phyloP scores from a whole-genome alignment of 2,329 filamentous ascomycete species.

The Magnaporthiopsis rhizophila region DNA sequence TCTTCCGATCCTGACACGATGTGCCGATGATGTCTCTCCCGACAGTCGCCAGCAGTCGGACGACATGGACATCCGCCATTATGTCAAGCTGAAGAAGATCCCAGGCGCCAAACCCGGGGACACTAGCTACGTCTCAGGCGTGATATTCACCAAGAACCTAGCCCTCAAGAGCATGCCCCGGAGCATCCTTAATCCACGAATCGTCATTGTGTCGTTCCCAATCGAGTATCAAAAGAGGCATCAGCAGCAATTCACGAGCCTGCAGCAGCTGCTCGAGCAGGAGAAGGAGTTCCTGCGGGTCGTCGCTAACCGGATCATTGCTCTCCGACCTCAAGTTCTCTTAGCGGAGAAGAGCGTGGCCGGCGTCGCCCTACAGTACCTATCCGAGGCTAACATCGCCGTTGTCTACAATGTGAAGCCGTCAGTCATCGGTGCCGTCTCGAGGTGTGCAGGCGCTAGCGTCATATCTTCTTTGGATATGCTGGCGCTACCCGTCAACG shows the following conservation, averaged over 20 bases:
- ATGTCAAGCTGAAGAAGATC: conserved; percentile 95
- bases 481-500: conserved; percentile 66
- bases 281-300: conserved; percentile 90
- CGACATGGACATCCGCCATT: conserved; percentile 96
- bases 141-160: conserved; percentile 96
- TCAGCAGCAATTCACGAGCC: conserved; percentile 92
- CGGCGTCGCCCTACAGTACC: conserved; percentile 78
- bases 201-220: conserved; percentile 88
- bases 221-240: conserved; percentile 86
- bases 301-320: conserved; percentile 83
- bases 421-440: conserved; percentile 90
- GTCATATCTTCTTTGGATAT: conserved; percentile 95
- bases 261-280: conserved; percentile 93
- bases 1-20: conserved; percentile 80
- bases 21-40: conserved; percentile 89
- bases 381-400: conserved; percentile 82
- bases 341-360: conserved; percentile 92
- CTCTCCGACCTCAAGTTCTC: conserved; percentile 74
- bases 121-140: conserved; percentile 91
- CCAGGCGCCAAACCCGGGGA: conserved; percentile 83
- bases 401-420: conserved; percentile 96
- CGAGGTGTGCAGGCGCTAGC: conserved; percentile 81
- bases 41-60: conserved; percentile 70
- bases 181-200: conserved; percentile 73
- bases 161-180: conserved; percentile 94